Base-by-base conservation (phyloP, 1,284 basidiomycete genomes). In the Cutaneotrichosporon spelunceum region DNA sequence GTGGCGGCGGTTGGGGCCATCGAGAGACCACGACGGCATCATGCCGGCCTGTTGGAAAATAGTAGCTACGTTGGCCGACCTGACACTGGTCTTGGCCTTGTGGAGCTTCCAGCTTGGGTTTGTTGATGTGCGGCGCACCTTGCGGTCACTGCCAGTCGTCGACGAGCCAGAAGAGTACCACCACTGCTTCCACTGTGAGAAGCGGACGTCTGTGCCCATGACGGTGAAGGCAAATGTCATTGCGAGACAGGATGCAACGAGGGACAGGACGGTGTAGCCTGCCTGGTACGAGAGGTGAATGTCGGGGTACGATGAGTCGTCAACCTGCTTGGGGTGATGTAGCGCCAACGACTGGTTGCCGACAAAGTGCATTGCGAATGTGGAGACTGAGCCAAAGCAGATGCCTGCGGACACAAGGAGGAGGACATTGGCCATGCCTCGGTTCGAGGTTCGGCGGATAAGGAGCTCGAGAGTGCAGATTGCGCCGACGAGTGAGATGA, bases 171-270 rank as follows among this genome's bases (percentile, higher is more conserved):
- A 30, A n/a, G 54, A 57, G 52, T 42, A 70, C 24, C 64, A 59
- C 74, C 74, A 76, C 52, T 67, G 68, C 10, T 52, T 50, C 64
- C 64, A 65, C 8, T 50, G 49, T 58, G 61, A 60, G 26, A 60
- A 14, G 11, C 65, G 64, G 10, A 80, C 53, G 30, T 76, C 70
- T 13, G 80, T 75, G 29, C 80, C 81, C 78, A 82, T 80, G 61
- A 81, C 72, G 62, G 77, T 78, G 66, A 82, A 82, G 11, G 81
- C 78, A 26, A 77, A 63, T 9, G 74, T 80, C 79, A 81, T 82
- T 56, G 75, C 79, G 3, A 72, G 47, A 59, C 77, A 78, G 8
- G 75, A 74, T 29, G 77, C 77, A 23, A 80, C 73, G 42, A 82
- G 72, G 26, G 77, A 79, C n/a, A 82, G 68, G 45, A 82, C 66